Base-by-base conservation (phyloP, 2,329 filamentous ascomycete species). In the Fusarium torreyae region DNA sequence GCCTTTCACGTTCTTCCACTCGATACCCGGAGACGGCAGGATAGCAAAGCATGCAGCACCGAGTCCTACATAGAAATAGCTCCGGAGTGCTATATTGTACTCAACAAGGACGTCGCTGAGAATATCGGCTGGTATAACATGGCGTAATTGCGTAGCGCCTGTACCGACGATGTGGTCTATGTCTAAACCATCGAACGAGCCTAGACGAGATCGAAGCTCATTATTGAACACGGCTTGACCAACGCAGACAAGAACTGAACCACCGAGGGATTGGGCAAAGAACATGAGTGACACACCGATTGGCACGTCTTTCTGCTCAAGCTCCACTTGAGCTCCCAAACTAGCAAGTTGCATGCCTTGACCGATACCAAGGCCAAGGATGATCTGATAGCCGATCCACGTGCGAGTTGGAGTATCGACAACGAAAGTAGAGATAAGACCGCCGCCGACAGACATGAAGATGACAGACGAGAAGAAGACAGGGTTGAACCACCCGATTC, bases 311-410 rank as follows among this genome's bases (percentile, higher is more conserved):
- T 33, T 45, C 15, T 58, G 36, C 10, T 33, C 28, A 3, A 58
- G 31, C 7, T 33, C 17, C 7, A 58, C 38, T 22, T 58, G 55
- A 33, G 55, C 46, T 6, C 46, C 46, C 13, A 58, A 44, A 15
- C 55, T 58, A 5, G 46, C 55, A 39, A 58, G 55, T 10, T 58
- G 46, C 55, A 58, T 58, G 4, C 55, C 52, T 22, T 58, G 55
- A 17, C 55, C 55, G 4, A 58, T 52, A 17, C 55, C 46, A 6
- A 53, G 55, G 11, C 55, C 55, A 17, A 58, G 39, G 14, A 58
- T 58, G 33, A 53, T 52, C 22, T 52, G 55, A 31, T 53, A 58
- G 14, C 55, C 46, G 15, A 58, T 58, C 46, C 55, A 58, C 6
- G 46, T 52, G 20, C 7, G 55, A n/a, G 46, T 38, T 1, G 55